Base-by-base conservation (phyloP, 2,329 filamentous ascomycete species). In the Microdochium paspali region DNA sequence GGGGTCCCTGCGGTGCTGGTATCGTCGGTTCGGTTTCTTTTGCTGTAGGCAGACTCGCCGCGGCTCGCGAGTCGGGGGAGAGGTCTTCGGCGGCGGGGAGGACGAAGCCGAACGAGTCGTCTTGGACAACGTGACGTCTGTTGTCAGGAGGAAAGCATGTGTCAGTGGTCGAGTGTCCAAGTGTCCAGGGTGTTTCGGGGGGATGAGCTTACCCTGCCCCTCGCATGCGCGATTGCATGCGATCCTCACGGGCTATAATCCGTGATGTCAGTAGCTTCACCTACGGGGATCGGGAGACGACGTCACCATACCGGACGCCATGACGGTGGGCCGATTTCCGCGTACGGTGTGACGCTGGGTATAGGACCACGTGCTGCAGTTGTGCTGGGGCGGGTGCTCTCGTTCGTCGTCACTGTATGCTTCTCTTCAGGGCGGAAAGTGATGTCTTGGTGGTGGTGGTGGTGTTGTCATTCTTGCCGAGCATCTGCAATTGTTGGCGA, bases 151-250 rank as follows among this genome's bases (percentile, higher is more conserved):
- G 26, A 28, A 7, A 13, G 26, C 7, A 28, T 7, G 13, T 28
- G 26, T 28, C 20, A 15, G 45, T 59, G 43, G 54, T n/a, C n/a
- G n/a, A 31, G 18, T 12, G 28, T 44, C 49, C 42, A 50, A 45
- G 24, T 39, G 32, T 13, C 23, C 25, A 10, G 13, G 2, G 24
- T 12, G 15, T 3, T 28, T 21, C n/a, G 5, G 7, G 23, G 24
- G 10, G 46, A 20, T 9, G 18, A 26, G 61, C 75, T 54, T 70
- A 82, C 79, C 79, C 77, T 39, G 80, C 79, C 51, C 80, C 80
- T 51, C 80, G 79, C 60, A 84, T 75, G 59, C 80, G 79, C 66
- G 81, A 73, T 52, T 79, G 77, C 67, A 83, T 73, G 58, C 79
- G 77, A 60, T 81, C 78, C 55, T 79, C 76, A 54, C 80, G 77